phyloP scores from a whole-genome alignment of 2,329 filamentous ascomycete species.

The Mycosphaerelloides madeirae region DNA sequence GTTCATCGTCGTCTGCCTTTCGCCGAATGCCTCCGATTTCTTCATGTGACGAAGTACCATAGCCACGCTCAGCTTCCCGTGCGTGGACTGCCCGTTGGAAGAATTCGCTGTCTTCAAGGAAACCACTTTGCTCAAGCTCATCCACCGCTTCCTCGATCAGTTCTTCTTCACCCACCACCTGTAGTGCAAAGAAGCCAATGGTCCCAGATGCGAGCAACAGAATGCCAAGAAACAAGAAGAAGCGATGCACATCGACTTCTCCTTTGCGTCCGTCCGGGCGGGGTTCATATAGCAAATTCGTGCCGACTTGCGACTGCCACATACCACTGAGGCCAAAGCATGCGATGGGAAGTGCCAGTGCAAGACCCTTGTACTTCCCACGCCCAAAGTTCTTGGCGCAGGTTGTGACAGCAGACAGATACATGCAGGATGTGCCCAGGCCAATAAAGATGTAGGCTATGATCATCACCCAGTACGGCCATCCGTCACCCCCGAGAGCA shows the following conservation, averaged over 20 bases:
- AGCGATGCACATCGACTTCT: constrained; percentile 70
- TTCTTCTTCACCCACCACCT: constrained; percentile 76
- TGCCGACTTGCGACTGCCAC: constrained; percentile 89
- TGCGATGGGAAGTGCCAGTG: constrained; percentile 84
- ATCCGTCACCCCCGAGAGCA: constrained; percentile 50
- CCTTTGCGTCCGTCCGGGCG: constrained; percentile 57
- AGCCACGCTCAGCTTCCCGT: constrained; percentile 45
- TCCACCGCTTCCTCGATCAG: constrained; percentile 87
- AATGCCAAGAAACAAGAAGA: constrained; percentile 78
- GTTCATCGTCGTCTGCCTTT: constrained; percentile 42
- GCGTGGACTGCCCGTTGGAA: constrained; percentile 51
- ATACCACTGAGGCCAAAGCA: constrained; percentile 90
- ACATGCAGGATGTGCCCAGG: constrained; percentile 80
- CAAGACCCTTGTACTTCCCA: constrained; percentile 80
- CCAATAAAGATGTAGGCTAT: constrained; percentile 79
- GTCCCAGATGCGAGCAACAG: constrained; percentile 67
- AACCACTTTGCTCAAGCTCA: constrained; percentile 81
- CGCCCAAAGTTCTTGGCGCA: constrained; percentile 97
- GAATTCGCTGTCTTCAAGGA: constrained; percentile 70
- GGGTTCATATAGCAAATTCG: constrained; percentile 67
- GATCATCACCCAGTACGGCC: constrained; percentile 79
- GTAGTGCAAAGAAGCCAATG: constrained; percentile 67
- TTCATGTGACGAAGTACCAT: constrained; percentile 56
- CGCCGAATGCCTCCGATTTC: constrained; percentile 42
- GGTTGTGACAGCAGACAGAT: constrained; percentile 84